Base-by-base conservation (phyloP, 1,284 basidiomycete genomes). In the Malassezia obtusa region DNA sequence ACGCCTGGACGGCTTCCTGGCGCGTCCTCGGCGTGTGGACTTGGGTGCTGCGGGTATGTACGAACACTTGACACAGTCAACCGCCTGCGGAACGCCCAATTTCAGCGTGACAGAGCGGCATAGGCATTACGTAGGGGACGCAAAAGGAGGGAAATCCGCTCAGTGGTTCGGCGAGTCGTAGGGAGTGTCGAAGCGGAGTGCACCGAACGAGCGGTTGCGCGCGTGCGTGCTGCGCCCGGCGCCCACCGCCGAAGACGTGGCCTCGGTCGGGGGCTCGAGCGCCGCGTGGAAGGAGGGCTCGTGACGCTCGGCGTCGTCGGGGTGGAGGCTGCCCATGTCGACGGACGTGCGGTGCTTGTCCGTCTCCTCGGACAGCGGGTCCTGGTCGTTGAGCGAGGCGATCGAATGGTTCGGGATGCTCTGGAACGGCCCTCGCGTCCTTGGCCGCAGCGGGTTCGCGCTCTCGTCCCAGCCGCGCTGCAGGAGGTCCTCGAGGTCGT, bases 131-230 rank as follows among this genome's bases (percentile, higher is more conserved):
- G n/a, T n/a, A n/a, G n/a, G n/a, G 21, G 21, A 36, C n/a, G 21
- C 35, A 36, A 36, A 36, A 36, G 35, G 35, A 36, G 21, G 35
- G 8, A n/a, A n/a, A n/a, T n/a, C n/a, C n/a, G 11, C 11, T 43
- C 28, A 43, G 24, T 19, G 40, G 12, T 30, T 25, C 3, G 43
- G 43, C 14, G 28, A 28, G 45, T 47, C 45, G 45, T 49, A 44
- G 4, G 51, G 45, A 2, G 19, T 24, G 17, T 48, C 51, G 21
- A 53, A 30, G 11, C 47, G 37, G 33, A 48, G 24, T 6, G n/a
- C 32, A 6, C 47, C 47, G 2, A 25, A 28, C 4, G 53, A 56
- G 17, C 53, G 53, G 45, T 47, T 56, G 30, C 53, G 53, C 17
- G 48, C 53, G 21, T 56, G 53, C 5, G 48, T 45, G n/a, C 36